Evolutionary conservation across 352 stramenopile genomes (phyloP).

Genomic region (Hyaloperonospora brassicae): DNA sequence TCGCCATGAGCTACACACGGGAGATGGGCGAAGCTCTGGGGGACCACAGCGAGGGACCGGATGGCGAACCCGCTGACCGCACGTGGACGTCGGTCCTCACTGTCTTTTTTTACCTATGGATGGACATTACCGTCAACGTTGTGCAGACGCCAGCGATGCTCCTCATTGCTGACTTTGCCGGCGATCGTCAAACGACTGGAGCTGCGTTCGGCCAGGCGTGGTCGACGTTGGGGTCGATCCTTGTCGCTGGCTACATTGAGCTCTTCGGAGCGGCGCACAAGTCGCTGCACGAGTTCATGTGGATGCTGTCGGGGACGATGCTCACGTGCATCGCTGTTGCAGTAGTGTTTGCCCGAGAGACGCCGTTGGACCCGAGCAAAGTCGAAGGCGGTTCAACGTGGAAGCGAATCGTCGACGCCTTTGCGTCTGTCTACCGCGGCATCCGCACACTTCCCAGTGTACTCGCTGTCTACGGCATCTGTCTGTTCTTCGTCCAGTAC

Average conservation of each 20-base stretch:
- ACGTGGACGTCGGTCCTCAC: slow-evolving; percentile 41
- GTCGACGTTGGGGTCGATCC: slow-evolving; percentile 33
- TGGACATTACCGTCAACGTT: slow-evolving; percentile 56
- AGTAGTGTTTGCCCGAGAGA: slow-evolving; percentile 27
- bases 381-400: slow-evolving; percentile 14
- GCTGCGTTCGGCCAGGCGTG: slow-evolving; percentile 35
- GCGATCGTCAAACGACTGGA: slow-evolving; percentile 41
- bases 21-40: slow-evolving; percentile 39
- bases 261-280: slow-evolving; percentile 38
- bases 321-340: slow-evolving; percentile 24
- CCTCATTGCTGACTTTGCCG: slow-evolving; percentile 46
- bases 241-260: slow-evolving; percentile 43
- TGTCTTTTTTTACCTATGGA: slow-evolving; percentile 50
- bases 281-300: slow-evolving; percentile 38
- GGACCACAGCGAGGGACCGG: slow-evolving; percentile 24
- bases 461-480: slow-evolving; percentile 27
- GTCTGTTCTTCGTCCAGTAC: slow-evolving; percentile 36
- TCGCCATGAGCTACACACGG: slow-evolving; percentile 45
- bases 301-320: slow-evolving; percentile 38
- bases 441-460: slow-evolving; percentile 23
- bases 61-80: slow-evolving; percentile 22
- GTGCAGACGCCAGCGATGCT: slow-evolving; percentile 41
- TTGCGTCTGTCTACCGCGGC: slow-evolving; percentile 27
- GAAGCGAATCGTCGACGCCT: slow-evolving; percentile 19
- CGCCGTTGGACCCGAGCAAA: slow-evolving; percentile 10